phyloP scores from a whole-genome alignment of 2,329 filamentous ascomycete species.

The Rhynchosporium secalis region DNA sequence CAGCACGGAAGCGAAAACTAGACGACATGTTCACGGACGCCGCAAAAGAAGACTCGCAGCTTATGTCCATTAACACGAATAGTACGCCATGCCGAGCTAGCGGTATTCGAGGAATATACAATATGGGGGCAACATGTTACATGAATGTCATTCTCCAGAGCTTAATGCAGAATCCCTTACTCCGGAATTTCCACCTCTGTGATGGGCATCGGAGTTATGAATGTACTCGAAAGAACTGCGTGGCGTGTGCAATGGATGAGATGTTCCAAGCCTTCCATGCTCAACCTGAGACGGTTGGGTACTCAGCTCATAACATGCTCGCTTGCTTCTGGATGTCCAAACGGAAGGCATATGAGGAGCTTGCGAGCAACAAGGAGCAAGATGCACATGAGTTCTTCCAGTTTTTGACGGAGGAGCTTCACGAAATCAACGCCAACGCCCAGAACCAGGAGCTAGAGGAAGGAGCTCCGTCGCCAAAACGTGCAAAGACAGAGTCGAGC shows the following conservation, averaged over 20 bases:
- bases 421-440: slow-evolving; percentile 69
- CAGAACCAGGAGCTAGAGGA: slow-evolving; percentile 40
- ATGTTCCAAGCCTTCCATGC: slow-evolving; percentile 73
- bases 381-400: slow-evolving; percentile 98
- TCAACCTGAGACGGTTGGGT: slow-evolving; percentile 79
- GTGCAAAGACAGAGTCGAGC: slow-evolving; percentile 34
- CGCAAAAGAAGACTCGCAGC: slow-evolving; percentile 70
- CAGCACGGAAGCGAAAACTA: slow-evolving; percentile 72
- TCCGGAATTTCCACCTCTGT: slow-evolving; percentile 88
- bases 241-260: slow-evolving; percentile 71
- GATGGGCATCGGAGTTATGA: slow-evolving; percentile 82
- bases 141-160: slow-evolving; percentile 95
- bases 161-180: slow-evolving; percentile 87
- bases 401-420: slow-evolving; percentile 88
- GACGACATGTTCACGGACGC: slow-evolving; percentile 68
- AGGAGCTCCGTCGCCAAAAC: slow-evolving; percentile 27
- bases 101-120: slow-evolving; percentile 89
- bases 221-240: slow-evolving; percentile 63
- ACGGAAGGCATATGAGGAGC: slow-evolving; percentile 67
- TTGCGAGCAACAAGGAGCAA: slow-evolving; percentile 91
- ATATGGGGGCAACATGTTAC: slow-evolving; percentile 98
- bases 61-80: slow-evolving; percentile 75
- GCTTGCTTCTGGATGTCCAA: slow-evolving; percentile 88
- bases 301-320: slow-evolving; percentile 85
- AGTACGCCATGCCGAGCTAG: slow-evolving; percentile 81